Evolutionary conservation across 2,329 filamentous ascomycete species (phyloP), one percentile per base, ranked within the genome.

Genomic region (Harringtonia lauricola): DNA sequence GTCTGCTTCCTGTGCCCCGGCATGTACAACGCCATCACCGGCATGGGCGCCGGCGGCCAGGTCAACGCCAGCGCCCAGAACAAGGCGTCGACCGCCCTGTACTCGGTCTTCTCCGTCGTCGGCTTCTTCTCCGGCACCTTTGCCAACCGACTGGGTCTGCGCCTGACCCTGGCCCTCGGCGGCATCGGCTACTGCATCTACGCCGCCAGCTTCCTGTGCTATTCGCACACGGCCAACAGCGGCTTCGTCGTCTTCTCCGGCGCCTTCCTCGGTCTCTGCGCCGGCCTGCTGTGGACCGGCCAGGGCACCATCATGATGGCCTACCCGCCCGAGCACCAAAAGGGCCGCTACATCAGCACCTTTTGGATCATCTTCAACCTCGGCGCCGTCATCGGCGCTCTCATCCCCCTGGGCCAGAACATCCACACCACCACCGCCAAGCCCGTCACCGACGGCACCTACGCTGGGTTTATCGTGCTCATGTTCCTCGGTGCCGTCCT

Each of bases 361-460:
- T 95, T 95, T 65, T 95, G 89, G 89, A 80, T 88, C 61, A 94
- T 95, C 57, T 95, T 95, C 72, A 95, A 95, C 63, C 63, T 89
- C 46, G 89, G 89, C 54, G 87, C 81, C 54, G 88, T 95, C 48
- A 87, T 95, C 61, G 89, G 89, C 49, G 79, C 81, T 56, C 63
- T 81, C 55, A 84, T 87, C 49, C 81, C 82, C n/a, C 73, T 87
- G 7, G 83, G 73, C 49, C 73, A 85, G 61, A 86, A 85, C 63
- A 50, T 54, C 42, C 40, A 54, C 46, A 43, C 47, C 26, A 51
- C 46, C 6, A 86, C 86, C 37, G 42, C 46, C 37, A 39, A 41
- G 41, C 19, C 49, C 21, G 52, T 53, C 21, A 45, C 49, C 15
- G 52, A 54, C 44, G 52, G 52, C 42, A 54, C 52, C 19, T 54